phyloP scores from a whole-genome alignment of 2,329 filamentous ascomycete genomes.

The Fusarium falciforme region DNA sequence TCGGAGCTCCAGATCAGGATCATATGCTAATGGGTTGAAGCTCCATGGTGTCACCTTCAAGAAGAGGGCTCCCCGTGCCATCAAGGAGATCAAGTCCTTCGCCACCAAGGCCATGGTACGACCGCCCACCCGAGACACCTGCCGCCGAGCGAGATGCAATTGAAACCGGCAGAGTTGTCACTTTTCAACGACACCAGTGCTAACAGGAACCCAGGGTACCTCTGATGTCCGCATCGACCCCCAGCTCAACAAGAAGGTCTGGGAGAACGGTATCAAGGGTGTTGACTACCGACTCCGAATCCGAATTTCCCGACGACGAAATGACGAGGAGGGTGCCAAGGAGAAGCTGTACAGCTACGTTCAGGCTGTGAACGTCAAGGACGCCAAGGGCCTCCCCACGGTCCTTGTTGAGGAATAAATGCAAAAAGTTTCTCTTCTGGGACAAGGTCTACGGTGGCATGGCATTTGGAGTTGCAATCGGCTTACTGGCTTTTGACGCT shows the following conservation, averaged over 20 bases:
- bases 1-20: slow-evolving; percentile 13
- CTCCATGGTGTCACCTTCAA: slow-evolving; percentile 98
- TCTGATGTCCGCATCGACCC: slow-evolving; percentile 97
- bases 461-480: slow-evolving; percentile 61
- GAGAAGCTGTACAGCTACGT: slow-evolving; percentile 99
- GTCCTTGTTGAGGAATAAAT: slow-evolving; percentile 82
- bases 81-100: slow-evolving; percentile 99
- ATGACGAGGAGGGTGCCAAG: slow-evolving; percentile 99
- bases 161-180: slow-evolving; percentile 13
- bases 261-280: slow-evolving; percentile 99
- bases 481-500: slow-evolving; percentile 58
- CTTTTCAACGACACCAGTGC: slow-evolving; percentile 17
- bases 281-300: slow-evolving; percentile 97
- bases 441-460: slow-evolving; percentile 57
- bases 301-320: slow-evolving; percentile 99
- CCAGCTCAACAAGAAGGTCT: slow-evolving; percentile 99
- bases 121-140: slow-evolving; percentile 23
- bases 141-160: slow-evolving; percentile 20
- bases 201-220: slow-evolving; percentile 76
- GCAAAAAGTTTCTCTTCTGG: slow-evolving; percentile 52
- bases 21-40: slow-evolving; percentile 59
- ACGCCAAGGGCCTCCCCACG: slow-evolving; percentile 97
- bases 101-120: slow-evolving; percentile 96
- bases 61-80: slow-evolving; percentile 97
- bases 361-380: slow-evolving; percentile 99